Evolutionary conservation across 1,139 yeast species (phyloP).

Genomic region (Diutina pseudorugosa): DNA sequence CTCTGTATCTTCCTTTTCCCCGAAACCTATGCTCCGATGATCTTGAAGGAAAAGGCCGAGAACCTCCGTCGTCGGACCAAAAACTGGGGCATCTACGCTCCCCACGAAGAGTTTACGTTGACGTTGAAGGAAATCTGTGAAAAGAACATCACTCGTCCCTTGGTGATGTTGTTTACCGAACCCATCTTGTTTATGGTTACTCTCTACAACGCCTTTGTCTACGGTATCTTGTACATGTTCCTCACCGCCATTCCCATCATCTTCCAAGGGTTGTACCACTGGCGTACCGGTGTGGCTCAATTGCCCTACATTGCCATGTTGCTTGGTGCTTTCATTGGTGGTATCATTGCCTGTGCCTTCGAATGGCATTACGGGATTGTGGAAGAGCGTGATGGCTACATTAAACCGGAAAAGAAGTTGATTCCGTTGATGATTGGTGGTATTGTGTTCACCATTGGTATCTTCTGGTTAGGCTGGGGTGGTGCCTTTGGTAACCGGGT

Average conservation of each 20-base stretch:
- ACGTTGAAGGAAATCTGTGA: slow-evolving; percentile 52
- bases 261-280: slow-evolving; percentile 49
- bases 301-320: slow-evolving; percentile 52
- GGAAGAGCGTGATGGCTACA: neutral
- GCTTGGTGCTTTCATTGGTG: slow-evolving; percentile 47
- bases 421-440: slow-evolving; percentile 66
- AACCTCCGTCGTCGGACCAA: slow-evolving; percentile 30
- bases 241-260: slow-evolving; percentile 73
- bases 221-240: slow-evolving; percentile 69
- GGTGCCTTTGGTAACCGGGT: slow-evolving; percentile 57
- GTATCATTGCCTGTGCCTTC: slow-evolving; percentile 2
- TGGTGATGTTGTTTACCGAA: slow-evolving; percentile 55
- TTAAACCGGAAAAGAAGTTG: slow-evolving; percentile 61
- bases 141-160: slow-evolving; percentile 60
- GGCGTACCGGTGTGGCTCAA: slow-evolving; percentile 41
- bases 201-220: slow-evolving; percentile 70
- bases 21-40: slow-evolving; percentile 38
- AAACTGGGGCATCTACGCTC: slow-evolving; percentile 77
- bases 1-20: slow-evolving; percentile 20
- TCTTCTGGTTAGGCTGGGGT: slow-evolving; percentile 80
- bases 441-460: slow-evolving; percentile 58
- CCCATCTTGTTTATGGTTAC: slow-evolving; percentile 62
- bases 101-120: slow-evolving; percentile 62
- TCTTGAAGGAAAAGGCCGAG: slow-evolving; percentile 9
- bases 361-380: slow-evolving; percentile 7